Base-by-base conservation (phyloP, 1,139 yeast genomes). In the Candida sp. region DNA sequence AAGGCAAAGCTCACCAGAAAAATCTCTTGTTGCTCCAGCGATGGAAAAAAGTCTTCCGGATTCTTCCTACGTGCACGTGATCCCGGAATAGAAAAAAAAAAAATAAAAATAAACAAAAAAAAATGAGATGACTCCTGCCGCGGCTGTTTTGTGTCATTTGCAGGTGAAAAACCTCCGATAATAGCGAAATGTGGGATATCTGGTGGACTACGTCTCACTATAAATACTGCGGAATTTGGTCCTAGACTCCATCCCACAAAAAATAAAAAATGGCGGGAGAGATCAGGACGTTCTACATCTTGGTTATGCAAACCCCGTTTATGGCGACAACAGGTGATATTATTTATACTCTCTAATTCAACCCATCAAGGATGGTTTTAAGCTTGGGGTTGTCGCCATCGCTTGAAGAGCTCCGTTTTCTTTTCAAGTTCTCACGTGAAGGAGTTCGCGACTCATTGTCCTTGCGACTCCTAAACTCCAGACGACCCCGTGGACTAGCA, bases 361-460 rank as follows among this genome's bases (percentile, higher is more conserved):
- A 35, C 6, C 37, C 12, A 27, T 42, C 37, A 33, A 49, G 42
- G 8, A 49, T 17, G 35, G 30, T 37, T 11, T 17, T 31, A 32
- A 46, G 34, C 31, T 42, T 41, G 40, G 47, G 7, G 42, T 30
- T 28, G 41, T 42, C 30, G n/a, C 7, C 47, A 17, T 17, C 17
- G 17, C 37, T n/a, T 8, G 54, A 50, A 25, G 48, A 41, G 28
- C 51, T 42, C 27, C 55, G 33, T 46, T 28, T 49, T 30, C 55
- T 28, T 48, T 50, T 49, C 34, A 47, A 41, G 11, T 44, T 45
- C 31, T 53, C 53, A 22, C 54, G 48, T 3, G 57, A 54, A 23
- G 55, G 56, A 23, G 57, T 53, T 48, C 55, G 46, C 12, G 58
- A 55, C 33, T 50, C 51, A 32, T 46, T 30, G 12, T 6, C 32